These are phyloP conservation scores for Rhodotorula mucilaginosa DNA, from an alignment of 1,284 basidiomycete genomes.

Conservation along the genomic window DNA sequence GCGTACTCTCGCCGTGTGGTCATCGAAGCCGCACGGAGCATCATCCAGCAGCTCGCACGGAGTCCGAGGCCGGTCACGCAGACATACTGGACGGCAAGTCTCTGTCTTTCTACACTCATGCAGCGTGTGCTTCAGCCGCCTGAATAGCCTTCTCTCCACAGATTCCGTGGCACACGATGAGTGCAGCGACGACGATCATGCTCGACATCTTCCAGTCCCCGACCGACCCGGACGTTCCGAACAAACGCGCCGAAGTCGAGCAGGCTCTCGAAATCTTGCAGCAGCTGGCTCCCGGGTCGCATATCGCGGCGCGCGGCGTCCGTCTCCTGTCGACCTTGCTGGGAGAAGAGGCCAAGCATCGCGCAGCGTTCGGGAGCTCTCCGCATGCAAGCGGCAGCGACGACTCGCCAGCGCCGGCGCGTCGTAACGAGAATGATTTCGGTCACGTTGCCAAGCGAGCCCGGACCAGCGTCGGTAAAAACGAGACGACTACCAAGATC, in stretches of 20 bases:
- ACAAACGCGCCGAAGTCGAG: slow-evolving; percentile 34
- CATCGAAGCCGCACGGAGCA: slow-evolving; percentile 29
- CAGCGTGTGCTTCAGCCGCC: too few species aligned
- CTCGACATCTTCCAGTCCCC: slow-evolving; percentile 38
- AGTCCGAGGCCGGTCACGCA: slow-evolving; percentile 14
- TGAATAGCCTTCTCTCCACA: not conserved
- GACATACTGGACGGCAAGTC: slow-evolving; percentile 24
- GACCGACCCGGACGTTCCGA: slow-evolving; percentile 18
- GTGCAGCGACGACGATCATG: slow-evolving; percentile 33
- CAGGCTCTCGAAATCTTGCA: slow-evolving; percentile 24
- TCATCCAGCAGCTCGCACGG: slow-evolving; percentile 30
- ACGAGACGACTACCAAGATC: not conserved
- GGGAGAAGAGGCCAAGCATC: slow-evolving; percentile 35
- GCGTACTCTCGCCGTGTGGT: slow-evolving; percentile 29
- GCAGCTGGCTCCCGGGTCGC: slow-evolving; percentile 9
- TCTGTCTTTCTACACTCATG: not conserved
- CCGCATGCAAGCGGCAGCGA: not conserved
- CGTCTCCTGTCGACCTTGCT: slow-evolving; percentile 31
- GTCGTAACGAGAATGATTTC: not conserved
- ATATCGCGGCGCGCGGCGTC: slow-evolving; percentile 33
- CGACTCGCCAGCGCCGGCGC: not conserved
- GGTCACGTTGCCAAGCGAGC: slow-evolving; percentile 27
- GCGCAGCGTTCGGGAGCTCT: slow-evolving; percentile 6
- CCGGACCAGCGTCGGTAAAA: not conserved
- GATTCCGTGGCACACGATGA: slow-evolving; percentile 36